Percentiles rank a stretch among this genome's conserved stretches.
phyloP scores from a whole-genome alignment of 768 basidiomycete genomes.

The Fomitopsis serialis region DNA sequence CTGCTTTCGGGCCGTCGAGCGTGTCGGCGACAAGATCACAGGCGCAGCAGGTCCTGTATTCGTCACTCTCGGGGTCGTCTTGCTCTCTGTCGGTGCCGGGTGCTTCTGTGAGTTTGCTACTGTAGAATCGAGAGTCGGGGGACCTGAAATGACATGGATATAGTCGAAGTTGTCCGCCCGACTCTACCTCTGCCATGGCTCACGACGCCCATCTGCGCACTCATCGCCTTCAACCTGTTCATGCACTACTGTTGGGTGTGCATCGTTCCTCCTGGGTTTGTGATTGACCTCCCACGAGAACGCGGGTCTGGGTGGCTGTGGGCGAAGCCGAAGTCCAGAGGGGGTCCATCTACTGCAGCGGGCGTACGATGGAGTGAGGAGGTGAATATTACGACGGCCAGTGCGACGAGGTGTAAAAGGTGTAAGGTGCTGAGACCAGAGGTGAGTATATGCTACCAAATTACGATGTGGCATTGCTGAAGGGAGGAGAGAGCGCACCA shows the following conservation, averaged over 20 bases:
- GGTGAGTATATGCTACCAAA: slow-evolving; percentile 38
- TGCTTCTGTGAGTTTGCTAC: slow-evolving; percentile 68
- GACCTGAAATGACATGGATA: background rate
- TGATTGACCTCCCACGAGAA: slow-evolving; percentile 48
- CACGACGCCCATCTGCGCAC: slow-evolving; percentile 60
- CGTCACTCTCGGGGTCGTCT: slow-evolving; percentile 68
- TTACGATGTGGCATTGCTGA: slow-evolving; percentile 8
- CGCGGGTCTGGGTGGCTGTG: slow-evolving; percentile 45
- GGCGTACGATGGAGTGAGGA: slow-evolving; percentile 48
- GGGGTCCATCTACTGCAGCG: slow-evolving; percentile 24
- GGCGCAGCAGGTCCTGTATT: slow-evolving; percentile 92
- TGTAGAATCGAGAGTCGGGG: background rate
- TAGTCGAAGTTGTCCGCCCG: slow-evolving; percentile 73
- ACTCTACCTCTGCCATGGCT: slow-evolving; percentile 54
- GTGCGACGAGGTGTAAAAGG: slow-evolving; percentile 57
- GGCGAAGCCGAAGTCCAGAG: slow-evolving; percentile 39
- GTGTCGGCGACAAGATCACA: slow-evolving; percentile 71
- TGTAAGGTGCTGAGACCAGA: slow-evolving; percentile 73
- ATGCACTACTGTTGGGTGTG: slow-evolving; percentile 85
- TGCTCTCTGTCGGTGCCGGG: slow-evolving; percentile 63
- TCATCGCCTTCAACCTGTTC: slow-evolving; percentile 73
- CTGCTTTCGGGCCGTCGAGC: slow-evolving; percentile 66
- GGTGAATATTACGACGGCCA: slow-evolving; percentile 48
- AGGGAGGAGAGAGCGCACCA: slow-evolving; percentile 78
- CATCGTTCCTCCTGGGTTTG: slow-evolving; percentile 75